Conservation (phyloP, 805 yeast species). For the Candida incommunis region DNA sequence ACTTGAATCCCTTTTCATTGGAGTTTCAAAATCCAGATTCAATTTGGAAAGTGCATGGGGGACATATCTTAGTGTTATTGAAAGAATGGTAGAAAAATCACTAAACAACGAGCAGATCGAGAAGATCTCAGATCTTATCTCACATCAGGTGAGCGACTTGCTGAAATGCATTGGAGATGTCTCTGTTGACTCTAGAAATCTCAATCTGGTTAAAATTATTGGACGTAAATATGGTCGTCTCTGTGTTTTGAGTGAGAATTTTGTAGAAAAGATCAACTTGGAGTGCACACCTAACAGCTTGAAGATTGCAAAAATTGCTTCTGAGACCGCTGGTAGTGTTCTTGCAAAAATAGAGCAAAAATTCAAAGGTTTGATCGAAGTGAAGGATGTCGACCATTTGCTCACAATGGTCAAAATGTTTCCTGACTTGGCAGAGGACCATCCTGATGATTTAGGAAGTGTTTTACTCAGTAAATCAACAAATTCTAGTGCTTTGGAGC, state of each 20-base stretch:
- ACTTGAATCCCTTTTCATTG: conserved; percentile 4
- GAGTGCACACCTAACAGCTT: background rate
- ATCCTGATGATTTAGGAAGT: background rate
- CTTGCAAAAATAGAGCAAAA: background rate
- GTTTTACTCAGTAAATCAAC: background rate
- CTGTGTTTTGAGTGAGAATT: background rate
- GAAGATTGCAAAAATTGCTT: background rate
- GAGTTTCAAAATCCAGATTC: conserved; percentile 6
- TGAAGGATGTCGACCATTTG: background rate
- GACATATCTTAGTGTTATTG: conserved; percentile 7
- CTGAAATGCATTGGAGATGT: background rate
- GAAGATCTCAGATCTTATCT: background rate
- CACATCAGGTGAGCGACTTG: background rate
- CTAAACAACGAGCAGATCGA: background rate
- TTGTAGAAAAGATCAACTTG: background rate
- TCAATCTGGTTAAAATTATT: background rate
- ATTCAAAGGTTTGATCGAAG: background rate
- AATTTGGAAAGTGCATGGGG: conserved; percentile 11
- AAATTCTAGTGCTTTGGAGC: background rate
- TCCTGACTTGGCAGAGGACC: background rate
- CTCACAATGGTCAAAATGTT: background rate
- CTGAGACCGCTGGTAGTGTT: background rate
- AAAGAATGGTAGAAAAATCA: conserved; percentile 3
- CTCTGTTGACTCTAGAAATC: too few relatives aligned
- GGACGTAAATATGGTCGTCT: background rate